These are phyloP conservation scores for Corymbia calophylla DNA, from an alignment of 441 rosid species.

Conservation along the genomic window DNA sequence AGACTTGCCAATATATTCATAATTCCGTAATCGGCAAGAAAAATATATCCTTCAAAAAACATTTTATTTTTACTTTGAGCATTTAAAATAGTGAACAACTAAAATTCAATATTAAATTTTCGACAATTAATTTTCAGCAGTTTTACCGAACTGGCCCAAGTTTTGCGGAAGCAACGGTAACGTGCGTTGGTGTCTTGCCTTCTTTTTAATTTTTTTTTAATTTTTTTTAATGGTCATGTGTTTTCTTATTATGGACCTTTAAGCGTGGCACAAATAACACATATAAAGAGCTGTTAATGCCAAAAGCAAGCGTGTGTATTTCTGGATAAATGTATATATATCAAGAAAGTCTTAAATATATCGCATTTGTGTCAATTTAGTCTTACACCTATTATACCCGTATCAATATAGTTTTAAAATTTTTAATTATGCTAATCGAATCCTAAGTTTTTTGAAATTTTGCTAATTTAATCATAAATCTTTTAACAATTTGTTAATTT, in stretches of 20 bases:
- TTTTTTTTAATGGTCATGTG: not conserved
- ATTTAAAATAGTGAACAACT: not conserved
- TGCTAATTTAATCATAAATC: too few species aligned
- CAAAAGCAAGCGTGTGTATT: not conserved
- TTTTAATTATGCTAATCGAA: fast-evolving
- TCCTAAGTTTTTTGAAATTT: too few species aligned
- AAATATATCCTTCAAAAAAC: not conserved
- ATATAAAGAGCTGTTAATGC: not conserved
- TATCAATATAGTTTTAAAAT: too few species aligned
- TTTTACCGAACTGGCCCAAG: not conserved
- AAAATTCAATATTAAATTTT: too few species aligned
- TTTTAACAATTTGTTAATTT: too few species aligned
- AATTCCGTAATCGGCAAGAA: not conserved
- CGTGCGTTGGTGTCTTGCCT: not conserved
- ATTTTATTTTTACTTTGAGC: not conserved
- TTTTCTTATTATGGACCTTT: not conserved
- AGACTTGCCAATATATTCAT: not conserved
- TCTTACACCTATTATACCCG: too few species aligned
- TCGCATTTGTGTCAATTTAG: too few species aligned
- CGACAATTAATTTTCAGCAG: not conserved
- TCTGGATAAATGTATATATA: not conserved
- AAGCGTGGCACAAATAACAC: not conserved
- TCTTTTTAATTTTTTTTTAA: too few species aligned
- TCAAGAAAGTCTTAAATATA: fast-evolving
- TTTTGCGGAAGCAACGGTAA: not conserved